These are phyloP conservation scores for Pseudocercospora vitis DNA, from an alignment of 2,329 filamentous ascomycete genomes.

Conservation along the genomic window DNA sequence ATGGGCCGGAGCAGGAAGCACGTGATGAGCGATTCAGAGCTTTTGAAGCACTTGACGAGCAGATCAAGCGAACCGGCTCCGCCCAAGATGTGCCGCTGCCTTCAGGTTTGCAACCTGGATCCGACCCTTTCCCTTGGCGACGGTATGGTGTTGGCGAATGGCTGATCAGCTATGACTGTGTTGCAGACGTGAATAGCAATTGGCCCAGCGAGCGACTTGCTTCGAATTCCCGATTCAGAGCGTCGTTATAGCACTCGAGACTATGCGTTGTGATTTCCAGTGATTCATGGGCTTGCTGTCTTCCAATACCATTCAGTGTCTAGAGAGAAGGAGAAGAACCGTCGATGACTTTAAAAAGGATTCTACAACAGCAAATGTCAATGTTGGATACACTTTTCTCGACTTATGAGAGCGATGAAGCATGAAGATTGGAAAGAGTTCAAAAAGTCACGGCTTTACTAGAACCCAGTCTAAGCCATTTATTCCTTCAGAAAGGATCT, in stretches of 20 bases:
- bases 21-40: constrained; percentile 16
- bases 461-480: background rate
- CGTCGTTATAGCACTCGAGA: constrained; percentile 8
- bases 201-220: constrained; percentile 8
- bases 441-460: background rate
- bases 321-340: no score
- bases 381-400: no score
- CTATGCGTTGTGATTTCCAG: background rate
- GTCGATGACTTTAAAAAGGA: no score
- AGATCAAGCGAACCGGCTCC: background rate
- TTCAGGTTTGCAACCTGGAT: constrained; percentile 12
- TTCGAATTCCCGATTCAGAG: background rate
- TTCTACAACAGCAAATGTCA: background rate
- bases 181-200: constrained; percentile 17
- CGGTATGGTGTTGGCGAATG: constrained; percentile 20
- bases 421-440: no score
- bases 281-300: no score
- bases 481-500: constrained; percentile 42
- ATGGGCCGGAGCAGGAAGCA: constrained; percentile 56
- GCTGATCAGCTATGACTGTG: constrained; percentile 23
- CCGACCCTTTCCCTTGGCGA: constrained; percentile 23
- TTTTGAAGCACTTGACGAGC: constrained; percentile 16
- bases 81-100: background rate
- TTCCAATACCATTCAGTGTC: no score
- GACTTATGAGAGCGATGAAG: no score